phyloP scores from a whole-genome alignment of 345 rosid species.

The Hevea brasiliensis region DNA sequence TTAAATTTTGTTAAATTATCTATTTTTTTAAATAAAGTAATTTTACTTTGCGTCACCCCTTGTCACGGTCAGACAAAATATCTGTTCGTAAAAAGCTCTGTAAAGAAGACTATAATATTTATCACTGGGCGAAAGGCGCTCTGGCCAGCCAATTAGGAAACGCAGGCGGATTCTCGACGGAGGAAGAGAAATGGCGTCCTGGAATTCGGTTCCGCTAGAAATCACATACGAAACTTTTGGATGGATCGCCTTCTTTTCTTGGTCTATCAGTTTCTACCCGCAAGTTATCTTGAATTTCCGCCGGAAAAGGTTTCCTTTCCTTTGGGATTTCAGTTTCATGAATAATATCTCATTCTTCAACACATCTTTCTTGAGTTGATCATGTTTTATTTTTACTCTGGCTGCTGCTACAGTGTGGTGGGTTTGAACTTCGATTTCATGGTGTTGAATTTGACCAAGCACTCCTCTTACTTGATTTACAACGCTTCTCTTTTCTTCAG shows the following conservation, averaged over 20 bases:
- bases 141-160: background rate
- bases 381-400: background rate
- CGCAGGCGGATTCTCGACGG: background rate
- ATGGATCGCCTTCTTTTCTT: constrained; percentile 75
- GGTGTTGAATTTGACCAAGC: constrained; percentile 86
- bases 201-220: constrained; percentile 80
- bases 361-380: background rate
- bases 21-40: no score
- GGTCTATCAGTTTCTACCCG: constrained; percentile 90
- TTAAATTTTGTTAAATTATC: no score
- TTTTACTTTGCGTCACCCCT: no score
- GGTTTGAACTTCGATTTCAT: constrained; percentile 95
- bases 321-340: background rate
- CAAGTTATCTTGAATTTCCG: constrained; percentile 80
- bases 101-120: background rate
- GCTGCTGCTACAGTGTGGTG: constrained; percentile 51
- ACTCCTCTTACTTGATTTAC: constrained; percentile 89
- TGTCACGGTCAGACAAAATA: no score
- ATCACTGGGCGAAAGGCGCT: background rate
- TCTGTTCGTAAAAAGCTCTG: no score
- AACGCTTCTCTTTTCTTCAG: constrained; percentile 87
- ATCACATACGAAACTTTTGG: constrained; percentile 63
- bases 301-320: constrained; percentile 50
- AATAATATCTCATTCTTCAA: background rate
- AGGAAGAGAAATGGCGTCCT: constrained; percentile 53